Evolutionary conservation across 208 protist species (phyloP).

Genomic region (Leptomonas pyrrhocoris): DNA sequence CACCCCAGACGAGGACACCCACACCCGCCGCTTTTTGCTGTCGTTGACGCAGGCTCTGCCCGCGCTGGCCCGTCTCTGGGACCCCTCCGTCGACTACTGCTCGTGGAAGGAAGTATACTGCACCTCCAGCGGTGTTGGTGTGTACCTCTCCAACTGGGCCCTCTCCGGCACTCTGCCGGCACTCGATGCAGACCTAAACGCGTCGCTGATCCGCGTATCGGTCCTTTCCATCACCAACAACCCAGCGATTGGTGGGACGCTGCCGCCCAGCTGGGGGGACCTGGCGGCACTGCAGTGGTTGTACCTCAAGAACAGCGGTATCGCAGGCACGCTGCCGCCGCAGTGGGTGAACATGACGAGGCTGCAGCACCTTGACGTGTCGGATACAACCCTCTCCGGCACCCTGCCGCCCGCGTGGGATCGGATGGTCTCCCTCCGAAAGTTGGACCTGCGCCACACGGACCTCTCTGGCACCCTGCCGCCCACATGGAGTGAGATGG

Average conservation of each 20-base stretch:
- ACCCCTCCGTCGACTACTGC: constrained; percentile 8
- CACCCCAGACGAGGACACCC: constrained; percentile 10
- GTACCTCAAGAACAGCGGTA: neutral
- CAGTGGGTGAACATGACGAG: neutral
- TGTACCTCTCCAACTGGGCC: neutral
- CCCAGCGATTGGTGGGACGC: neutral
- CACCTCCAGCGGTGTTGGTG: neutral
- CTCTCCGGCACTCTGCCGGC: constrained; percentile 11
- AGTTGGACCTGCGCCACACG: no score
- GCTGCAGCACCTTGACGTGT: neutral
- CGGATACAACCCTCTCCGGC: neutral
- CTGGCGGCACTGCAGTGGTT: neutral
- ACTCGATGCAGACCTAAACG: constrained; percentile 1
- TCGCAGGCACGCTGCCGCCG: neutral
- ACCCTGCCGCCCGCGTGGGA: constrained; percentile 8
- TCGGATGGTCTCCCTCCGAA: no score
- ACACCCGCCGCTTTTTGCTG: constrained; percentile 13
- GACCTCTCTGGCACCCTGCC: no score
- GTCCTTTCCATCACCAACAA: neutral
- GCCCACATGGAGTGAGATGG: no score
- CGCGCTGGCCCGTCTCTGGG: neutral
- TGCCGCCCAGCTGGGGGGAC: constrained; percentile 8
- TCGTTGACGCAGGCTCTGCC: constrained; percentile 1
- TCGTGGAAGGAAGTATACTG: neutral
- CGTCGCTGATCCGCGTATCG: neutral